These are phyloP conservation scores for Phytopythium chamaehyphon DNA, from an alignment of 352 stramenopile genomes.

Conservation along the genomic window DNA sequence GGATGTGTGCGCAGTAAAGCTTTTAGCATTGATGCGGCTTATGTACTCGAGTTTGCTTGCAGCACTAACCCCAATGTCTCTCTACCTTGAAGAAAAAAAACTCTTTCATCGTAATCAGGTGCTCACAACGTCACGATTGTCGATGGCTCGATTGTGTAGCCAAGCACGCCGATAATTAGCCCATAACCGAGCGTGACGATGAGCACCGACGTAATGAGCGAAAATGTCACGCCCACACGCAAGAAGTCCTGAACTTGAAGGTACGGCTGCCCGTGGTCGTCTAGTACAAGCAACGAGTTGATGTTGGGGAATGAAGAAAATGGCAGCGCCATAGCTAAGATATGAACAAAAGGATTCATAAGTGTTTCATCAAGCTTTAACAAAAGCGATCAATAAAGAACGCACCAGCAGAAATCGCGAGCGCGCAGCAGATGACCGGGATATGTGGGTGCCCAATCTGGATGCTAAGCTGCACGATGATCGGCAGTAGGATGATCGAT, in stretches of 20 bases:
- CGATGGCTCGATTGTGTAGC: constrained; percentile 62
- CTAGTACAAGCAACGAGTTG: constrained; percentile 88
- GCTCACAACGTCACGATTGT: constrained; percentile 12
- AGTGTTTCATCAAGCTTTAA: neutral
- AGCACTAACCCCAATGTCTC: no score
- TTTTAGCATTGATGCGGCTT: no score
- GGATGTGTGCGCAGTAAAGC: no score
- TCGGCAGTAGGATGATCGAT: constrained; percentile 89
- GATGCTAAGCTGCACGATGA: constrained; percentile 89
- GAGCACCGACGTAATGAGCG: constrained; percentile 74
- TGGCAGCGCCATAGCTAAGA: constrained; percentile 81
- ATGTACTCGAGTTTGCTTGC: no score
- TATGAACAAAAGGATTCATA: neutral
- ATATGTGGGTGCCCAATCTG: constrained; percentile 85
- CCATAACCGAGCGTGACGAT: constrained; percentile 85
- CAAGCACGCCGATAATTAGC: constrained; percentile 80
- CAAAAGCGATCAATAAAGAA: no score
- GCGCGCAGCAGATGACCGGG: constrained; percentile 77
- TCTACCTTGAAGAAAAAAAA: no score
- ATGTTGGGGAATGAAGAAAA: constrained; percentile 94
- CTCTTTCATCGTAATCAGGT: neutral
- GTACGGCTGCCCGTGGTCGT: constrained; percentile 87
- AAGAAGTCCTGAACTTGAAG: constrained; percentile 87
- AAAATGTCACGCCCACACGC: constrained; percentile 82
- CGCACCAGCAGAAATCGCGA: constrained; percentile 86